Percentiles rank a stretch among this genome's conserved stretches.
Conservation (phyloP, 2,329 filamentous ascomycete genomes). For the Claviceps sorghi region DNA sequence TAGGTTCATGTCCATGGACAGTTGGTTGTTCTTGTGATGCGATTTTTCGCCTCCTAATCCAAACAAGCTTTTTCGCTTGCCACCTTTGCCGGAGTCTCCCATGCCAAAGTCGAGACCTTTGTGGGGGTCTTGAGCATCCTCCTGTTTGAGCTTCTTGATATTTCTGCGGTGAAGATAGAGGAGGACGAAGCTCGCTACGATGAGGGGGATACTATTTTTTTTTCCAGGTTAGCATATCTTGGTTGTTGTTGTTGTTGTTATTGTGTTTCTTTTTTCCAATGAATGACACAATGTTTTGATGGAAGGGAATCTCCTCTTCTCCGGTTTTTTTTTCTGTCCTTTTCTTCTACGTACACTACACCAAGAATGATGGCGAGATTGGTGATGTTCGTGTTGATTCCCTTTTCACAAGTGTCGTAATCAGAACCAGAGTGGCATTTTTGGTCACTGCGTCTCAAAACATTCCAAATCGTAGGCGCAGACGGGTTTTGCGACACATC, state of each 20-base stretch:
- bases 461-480: conserved; percentile 7
- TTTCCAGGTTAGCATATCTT: neutral
- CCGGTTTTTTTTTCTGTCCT: no score
- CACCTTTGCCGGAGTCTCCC: conserved; percentile 33
- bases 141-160: conserved; percentile 51
- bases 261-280: neutral
- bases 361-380: conserved; percentile 55
- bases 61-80: conserved; percentile 20
- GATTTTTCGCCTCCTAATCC: conserved; percentile 47
- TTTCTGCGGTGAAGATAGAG: conserved; percentile 69
- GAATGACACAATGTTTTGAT: neutral
- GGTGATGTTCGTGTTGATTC: conserved; percentile 36
- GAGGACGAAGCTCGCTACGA: conserved; percentile 50
- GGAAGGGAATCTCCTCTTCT: no score
- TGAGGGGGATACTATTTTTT: conserved; percentile 54
- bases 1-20: conserved; percentile 61
- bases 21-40: conserved; percentile 31
- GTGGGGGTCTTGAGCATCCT: conserved; percentile 77
- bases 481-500: neutral
- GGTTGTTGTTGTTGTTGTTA: no score
- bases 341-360: conserved; percentile 45
- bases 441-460: conserved; percentile 2
- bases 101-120: conserved; percentile 88
- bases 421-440: conserved; percentile 5
- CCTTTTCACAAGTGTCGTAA: conserved; percentile 43